phyloP scores from a whole-genome alignment of 495 filamentous ascomycete species.

The Penicillium canariense region DNA sequence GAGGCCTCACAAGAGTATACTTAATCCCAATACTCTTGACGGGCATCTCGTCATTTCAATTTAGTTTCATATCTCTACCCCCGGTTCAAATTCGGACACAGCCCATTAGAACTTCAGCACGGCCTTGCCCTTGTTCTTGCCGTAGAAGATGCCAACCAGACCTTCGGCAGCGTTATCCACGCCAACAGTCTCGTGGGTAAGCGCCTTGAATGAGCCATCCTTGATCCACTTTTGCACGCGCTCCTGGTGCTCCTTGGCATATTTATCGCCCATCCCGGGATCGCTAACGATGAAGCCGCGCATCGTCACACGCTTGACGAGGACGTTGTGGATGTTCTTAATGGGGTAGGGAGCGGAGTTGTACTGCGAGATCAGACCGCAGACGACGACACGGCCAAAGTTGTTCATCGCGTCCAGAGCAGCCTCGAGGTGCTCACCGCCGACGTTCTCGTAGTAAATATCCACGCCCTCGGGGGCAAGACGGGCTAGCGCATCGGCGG shows the following conservation, averaged over 20 bases:
- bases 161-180: slow-evolving; percentile 82
- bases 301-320: slow-evolving; percentile 57
- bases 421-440: slow-evolving; percentile 82
- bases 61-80: neutral
- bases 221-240: slow-evolving; percentile 81
- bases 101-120: slow-evolving; percentile 64
- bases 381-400: slow-evolving; percentile 67
- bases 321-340: slow-evolving; percentile 57
- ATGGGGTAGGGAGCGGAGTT: slow-evolving; percentile 67
- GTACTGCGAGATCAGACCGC: slow-evolving; percentile 77
- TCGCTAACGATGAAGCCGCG: slow-evolving; percentile 79
- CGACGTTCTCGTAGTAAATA: slow-evolving; percentile 96
- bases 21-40: slow-evolving; percentile 6
- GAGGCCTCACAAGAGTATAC: slow-evolving; percentile 1
- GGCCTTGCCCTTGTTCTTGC: slow-evolving; percentile 92
- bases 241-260: slow-evolving; percentile 74
- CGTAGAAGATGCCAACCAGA: slow-evolving; percentile 80
- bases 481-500: slow-evolving; percentile 65
- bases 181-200: slow-evolving; percentile 67
- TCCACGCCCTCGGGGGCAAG: slow-evolving; percentile 82
- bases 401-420: slow-evolving; percentile 66
- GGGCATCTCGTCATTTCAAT: slow-evolving; percentile 15
- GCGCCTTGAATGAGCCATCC: slow-evolving; percentile 75
- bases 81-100: neutral
- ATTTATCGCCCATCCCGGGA: slow-evolving; percentile 64